Evolutionary conservation across 2,329 filamentous ascomycete genomes (phyloP).

Genomic region (Amauroascus niger): DNA sequence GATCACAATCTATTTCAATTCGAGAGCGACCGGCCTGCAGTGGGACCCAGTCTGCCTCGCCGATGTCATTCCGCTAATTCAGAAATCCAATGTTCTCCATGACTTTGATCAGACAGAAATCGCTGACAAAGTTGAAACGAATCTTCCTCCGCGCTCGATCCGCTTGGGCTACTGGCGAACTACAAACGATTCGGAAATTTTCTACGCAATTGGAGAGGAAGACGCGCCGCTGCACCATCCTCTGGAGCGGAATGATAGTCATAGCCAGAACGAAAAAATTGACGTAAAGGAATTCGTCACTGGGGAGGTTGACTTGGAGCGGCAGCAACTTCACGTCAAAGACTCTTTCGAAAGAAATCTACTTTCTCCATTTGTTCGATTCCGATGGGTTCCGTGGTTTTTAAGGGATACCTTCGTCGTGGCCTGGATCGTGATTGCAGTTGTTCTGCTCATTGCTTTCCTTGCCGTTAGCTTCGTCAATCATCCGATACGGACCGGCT

Average conservation of each 20-base stretch:
- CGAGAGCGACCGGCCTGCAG: conserved; percentile 60
- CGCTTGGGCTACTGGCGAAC: conserved; percentile 80
- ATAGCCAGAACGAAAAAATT: conserved; percentile 27
- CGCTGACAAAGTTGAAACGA: conserved; percentile 38
- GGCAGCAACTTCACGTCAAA: conserved; percentile 29
- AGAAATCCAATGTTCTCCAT: conserved; percentile 65
- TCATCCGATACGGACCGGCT: conserved; percentile 56
- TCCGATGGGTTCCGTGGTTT: conserved; percentile 67
- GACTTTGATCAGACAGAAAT: conserved; percentile 64
- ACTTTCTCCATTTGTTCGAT: conserved; percentile 46
- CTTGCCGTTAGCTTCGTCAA: conserved; percentile 71
- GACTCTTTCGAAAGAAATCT: conserved; percentile 44
- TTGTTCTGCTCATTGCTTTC: conserved; percentile 58
- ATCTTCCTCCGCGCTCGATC: conserved; percentile 50
- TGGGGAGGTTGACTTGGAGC: conserved; percentile 32
- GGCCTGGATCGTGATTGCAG: conserved; percentile 51
- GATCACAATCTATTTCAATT: conserved; percentile 55
- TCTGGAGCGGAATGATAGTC: conserved; percentile 14
- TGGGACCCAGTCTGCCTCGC: conserved; percentile 80
- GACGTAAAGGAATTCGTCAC: conserved; percentile 2
- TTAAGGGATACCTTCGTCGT: conserved; percentile 58
- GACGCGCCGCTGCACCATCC: conserved; percentile 35
- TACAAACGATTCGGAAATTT: conserved; percentile 56
- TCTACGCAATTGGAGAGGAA: conserved; percentile 68
- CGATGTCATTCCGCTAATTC: conserved; percentile 67